Conservation (phyloP, 139 green algal genomes). For the Closterium sp. region DNA sequence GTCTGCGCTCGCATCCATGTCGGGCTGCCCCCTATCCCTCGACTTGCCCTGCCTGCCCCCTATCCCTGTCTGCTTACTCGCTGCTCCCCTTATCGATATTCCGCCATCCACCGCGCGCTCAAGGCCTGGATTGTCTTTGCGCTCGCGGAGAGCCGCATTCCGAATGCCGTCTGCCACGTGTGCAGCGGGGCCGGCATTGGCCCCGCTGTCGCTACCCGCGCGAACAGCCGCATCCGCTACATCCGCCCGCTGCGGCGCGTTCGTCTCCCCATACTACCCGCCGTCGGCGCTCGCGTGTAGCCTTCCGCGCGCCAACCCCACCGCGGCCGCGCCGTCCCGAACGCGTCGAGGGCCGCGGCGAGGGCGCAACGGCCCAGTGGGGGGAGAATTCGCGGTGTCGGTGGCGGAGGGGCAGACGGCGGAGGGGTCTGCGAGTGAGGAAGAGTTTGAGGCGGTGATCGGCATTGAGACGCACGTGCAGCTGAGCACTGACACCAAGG, state of each 20-base stretch:
- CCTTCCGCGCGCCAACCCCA: not conserved
- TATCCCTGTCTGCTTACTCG: not conserved
- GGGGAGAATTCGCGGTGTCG: not conserved
- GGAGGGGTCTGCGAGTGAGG: not conserved
- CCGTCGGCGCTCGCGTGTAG: not conserved
- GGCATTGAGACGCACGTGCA: slow-evolving; percentile 99
- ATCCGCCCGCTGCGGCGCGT: not conserved
- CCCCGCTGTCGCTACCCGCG: not conserved
- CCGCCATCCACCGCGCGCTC: not conserved
- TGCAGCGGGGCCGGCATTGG: not conserved
- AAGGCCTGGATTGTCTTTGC: not conserved
- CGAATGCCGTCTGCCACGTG: not conserved
- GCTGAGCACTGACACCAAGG: slow-evolving; percentile 87
- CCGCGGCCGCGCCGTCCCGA: not conserved
- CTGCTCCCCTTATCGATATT: not conserved
- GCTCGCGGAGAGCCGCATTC: not conserved
- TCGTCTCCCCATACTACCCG: not conserved
- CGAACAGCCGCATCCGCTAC: not conserved
- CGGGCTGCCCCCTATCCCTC: no score
- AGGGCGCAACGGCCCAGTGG: not conserved
- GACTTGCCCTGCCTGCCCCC: no score
- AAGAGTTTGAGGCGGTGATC: slow-evolving; percentile 87
- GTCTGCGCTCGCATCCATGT: no score
- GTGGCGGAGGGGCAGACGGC: not conserved
- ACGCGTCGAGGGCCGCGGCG: not conserved